These are phyloP conservation scores for Trypanosoma avium DNA, from an alignment of 208 protist genomes.

Conservation along the genomic window DNA sequence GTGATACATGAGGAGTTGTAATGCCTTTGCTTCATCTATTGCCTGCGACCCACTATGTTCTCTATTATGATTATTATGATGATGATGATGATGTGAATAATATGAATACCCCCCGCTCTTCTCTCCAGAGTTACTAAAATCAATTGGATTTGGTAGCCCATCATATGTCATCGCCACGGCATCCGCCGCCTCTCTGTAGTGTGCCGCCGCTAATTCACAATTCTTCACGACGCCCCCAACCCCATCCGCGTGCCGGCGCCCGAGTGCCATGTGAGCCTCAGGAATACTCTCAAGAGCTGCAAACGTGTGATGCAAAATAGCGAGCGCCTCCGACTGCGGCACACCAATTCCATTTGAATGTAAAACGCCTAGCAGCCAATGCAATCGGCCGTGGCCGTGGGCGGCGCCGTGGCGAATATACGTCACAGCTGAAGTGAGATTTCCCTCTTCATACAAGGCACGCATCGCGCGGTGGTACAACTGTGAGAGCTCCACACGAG, in stretches of 20 bases:
- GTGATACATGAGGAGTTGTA: slow-evolving; percentile 50
- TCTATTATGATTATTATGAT: not conserved
- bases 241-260: slow-evolving; percentile 64
- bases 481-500: slow-evolving; percentile 42
- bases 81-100: slow-evolving; percentile 8
- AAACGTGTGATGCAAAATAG: slow-evolving; percentile 80
- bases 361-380: slow-evolving; percentile 81
- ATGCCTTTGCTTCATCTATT: slow-evolving; percentile 21
- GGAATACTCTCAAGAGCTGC: slow-evolving; percentile 68
- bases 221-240: slow-evolving; percentile 45
- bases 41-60: not conserved
- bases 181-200: slow-evolving; percentile 74
- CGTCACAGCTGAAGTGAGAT: slow-evolving; percentile 49
- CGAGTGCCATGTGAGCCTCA: slow-evolving; percentile 81
- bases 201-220: slow-evolving; percentile 57
- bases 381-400: slow-evolving; percentile 65
- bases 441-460: slow-evolving; percentile 59
- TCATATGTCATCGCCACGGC: slow-evolving; percentile 71
- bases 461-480: slow-evolving; percentile 63
- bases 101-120: too few species aligned
- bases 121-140: too few species aligned
- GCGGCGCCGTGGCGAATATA: slow-evolving; percentile 42
- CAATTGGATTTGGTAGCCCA: slow-evolving; percentile 21
- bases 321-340: slow-evolving; percentile 46
- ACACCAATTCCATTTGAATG: slow-evolving; percentile 80